Evolutionary conservation across 305 asterid species (phyloP).

Genomic region (Fraxinus ornus): DNA sequence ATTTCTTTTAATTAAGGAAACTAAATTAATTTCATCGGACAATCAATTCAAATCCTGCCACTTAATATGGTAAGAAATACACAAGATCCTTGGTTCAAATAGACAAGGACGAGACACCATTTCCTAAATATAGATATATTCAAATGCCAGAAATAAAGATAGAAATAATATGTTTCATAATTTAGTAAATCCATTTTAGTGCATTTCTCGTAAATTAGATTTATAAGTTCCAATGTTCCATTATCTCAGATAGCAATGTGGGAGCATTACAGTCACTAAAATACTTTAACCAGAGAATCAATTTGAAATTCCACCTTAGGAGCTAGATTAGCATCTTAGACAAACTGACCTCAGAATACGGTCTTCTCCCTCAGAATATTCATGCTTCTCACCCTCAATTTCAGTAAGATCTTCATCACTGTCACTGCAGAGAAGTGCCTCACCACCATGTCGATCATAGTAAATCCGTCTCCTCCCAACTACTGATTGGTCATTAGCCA

Average conservation of each 20-base stretch:
- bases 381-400: slow-evolving; percentile 63
- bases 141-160: slow-evolving; percentile 3
- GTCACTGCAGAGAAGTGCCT: slow-evolving; percentile 96
- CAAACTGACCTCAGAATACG: slow-evolving; percentile 66
- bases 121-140: slow-evolving; percentile 12
- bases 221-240: background rate
- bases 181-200: background rate
- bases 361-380: slow-evolving; percentile 85
- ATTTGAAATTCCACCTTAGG: background rate
- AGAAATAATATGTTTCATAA: slow-evolving; percentile 1
- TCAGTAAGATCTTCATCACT: slow-evolving; percentile 86
- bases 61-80: background rate
- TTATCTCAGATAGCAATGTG: background rate
- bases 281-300: background rate
- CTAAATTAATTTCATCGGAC: background rate
- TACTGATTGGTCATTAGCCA: slow-evolving; percentile 97
- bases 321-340: background rate
- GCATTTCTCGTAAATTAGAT: background rate
- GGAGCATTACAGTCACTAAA: background rate
- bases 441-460: slow-evolving; percentile 86
- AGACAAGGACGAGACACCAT: background rate
- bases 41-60: background rate
- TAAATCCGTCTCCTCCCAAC: slow-evolving; percentile 89
- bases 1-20: slow-evolving; percentile 8
- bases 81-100: slow-evolving; percentile 5